Evolutionary conservation across 2,329 filamentous ascomycete genomes (phyloP), one percentile per base, ranked within the genome.

Genomic region (Grosmannia clavigera): DNA sequence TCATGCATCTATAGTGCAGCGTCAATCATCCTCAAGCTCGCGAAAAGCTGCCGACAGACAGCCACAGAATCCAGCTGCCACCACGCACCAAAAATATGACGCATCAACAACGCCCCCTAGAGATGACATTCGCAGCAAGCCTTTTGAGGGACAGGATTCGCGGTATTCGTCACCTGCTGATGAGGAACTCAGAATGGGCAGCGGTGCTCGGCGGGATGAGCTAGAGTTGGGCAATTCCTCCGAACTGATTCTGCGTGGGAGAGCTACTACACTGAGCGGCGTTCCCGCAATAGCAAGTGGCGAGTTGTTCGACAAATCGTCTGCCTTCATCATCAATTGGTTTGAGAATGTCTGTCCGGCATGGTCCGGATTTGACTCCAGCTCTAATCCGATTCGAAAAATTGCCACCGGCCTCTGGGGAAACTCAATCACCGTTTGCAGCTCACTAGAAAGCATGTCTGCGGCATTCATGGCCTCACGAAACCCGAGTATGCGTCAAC

Each of bases 351-450:
- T 74, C 12, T 74, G 73, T 40, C 67, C 73, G 0, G 65, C 69
- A 5, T 74, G 73, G 72, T 74, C 73, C 0, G 71, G 70, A 5
- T 74, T 72, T 29, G 73, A 74, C 58, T 74, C 72, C 6, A 63
- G 67, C 14, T 62, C 65, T 2, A 74, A 74, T 38, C 65, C 72
- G 31, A 74, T 74, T 46, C 70, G 73, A 0, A 71, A 68, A 50
- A 66, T 74, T 5, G 73, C 73, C 0, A 66, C 66, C 5, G 70
- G 72, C 35, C 64, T 71, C 2, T 74, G 72, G 67, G 67, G 69
- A 3, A 67, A 66, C 7, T 74, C 73, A 0, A 67, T 68, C 0
- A 66, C 72, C 1, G 72, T 74, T 0, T 71, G 70, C 61, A 71
- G 67, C 58, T 70, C 69, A 6, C 62, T 74, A 2, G 71, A 74